Evolutionary conservation across 371 early-diverging fungal species (phyloP), one percentile per base, ranked within the genome.

Genomic region (Mortierella sp.): DNA sequence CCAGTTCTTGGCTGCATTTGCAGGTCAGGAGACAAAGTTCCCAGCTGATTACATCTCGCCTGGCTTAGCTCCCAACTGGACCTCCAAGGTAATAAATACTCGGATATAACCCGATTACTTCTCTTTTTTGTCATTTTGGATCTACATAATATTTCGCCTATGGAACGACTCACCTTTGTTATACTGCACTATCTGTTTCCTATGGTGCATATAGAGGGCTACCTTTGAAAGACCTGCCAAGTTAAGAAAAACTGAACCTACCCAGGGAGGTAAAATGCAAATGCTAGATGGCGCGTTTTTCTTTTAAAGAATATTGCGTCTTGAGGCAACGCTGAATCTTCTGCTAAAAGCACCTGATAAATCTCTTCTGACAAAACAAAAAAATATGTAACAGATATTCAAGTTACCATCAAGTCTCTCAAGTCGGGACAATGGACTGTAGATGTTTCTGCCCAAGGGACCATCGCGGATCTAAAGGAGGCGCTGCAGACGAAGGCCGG

Each of bases 341-440:
- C 7, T 51, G 19, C n/a, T 55, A 2, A 24, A 34, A 34, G 14
- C 4, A 14, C 14, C 4, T 34, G 14, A 21, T 26, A n/a, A n/a
- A n/a, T n/a, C n/a, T n/a, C n/a, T n/a, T n/a, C n/a, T 49, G 49
- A 49, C 28, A 49, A 49, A 21, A 28, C 6, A 26, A 21, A 49
- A 21, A 23, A 3, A 34, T 11, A 7, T 34, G 14, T 24, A 2
- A 43, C 50, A 72, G 72, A 65, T 49, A 78, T 80, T 32, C 59
- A 80, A 23, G 66, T 80, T 50, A 62, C 61, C 3, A 56, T 80
- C 53, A 80, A 80, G 68, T 68, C 73, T 9, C 67, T 80, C 44
- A 80, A 78, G 49, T 50, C 72, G 34, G 79, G 79, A 19, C 61
- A 72, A 50, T 72, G 67, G 67, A 72, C 57, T 17, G 73, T 72